These are phyloP conservation scores for Cladophialophora immunda DNA, from an alignment of 2,329 filamentous ascomycete species.

Conservation along the genomic window DNA sequence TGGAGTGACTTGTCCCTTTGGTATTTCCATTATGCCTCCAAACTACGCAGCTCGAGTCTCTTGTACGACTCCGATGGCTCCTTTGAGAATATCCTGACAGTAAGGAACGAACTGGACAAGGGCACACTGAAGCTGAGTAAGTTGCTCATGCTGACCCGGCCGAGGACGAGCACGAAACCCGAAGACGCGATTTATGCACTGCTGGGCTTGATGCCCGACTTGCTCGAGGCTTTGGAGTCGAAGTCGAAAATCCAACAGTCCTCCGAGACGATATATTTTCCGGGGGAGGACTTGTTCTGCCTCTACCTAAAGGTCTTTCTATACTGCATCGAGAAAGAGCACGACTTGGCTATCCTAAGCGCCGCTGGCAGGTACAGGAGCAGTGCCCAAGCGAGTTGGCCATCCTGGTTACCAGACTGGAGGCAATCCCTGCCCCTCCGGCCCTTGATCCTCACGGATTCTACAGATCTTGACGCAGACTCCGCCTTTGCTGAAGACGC, in stretches of 20 bases:
- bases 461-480: slow-evolving; percentile 23
- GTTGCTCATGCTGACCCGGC: slow-evolving; percentile 33
- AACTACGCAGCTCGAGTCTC: slow-evolving; percentile 30
- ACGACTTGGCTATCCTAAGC: slow-evolving; percentile 30
- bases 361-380: slow-evolving; percentile 33
- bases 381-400: slow-evolving; percentile 22
- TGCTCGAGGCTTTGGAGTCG: slow-evolving; percentile 14
- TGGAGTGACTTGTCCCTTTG: slow-evolving; percentile 33
- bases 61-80: slow-evolving; percentile 33
- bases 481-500: slow-evolving; percentile 28
- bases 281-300: slow-evolving; percentile 20
- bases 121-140: slow-evolving; percentile 30
- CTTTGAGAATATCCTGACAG: slow-evolving; percentile 32
- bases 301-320: slow-evolving; percentile 29
- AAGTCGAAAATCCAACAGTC: not conserved
- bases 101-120: slow-evolving; percentile 31
- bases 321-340: slow-evolving; percentile 30
- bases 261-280: not conserved
- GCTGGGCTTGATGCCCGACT: slow-evolving; percentile 28
- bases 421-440: slow-evolving; percentile 31
- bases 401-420: slow-evolving; percentile 34
- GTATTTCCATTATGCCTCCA: slow-evolving; percentile 36
- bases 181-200: slow-evolving; percentile 34
- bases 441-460: slow-evolving; percentile 25
- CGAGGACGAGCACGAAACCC: slow-evolving; percentile 29